Conservation (phyloP, 164 flowering plant species). For the Malania oleifera region DNA sequence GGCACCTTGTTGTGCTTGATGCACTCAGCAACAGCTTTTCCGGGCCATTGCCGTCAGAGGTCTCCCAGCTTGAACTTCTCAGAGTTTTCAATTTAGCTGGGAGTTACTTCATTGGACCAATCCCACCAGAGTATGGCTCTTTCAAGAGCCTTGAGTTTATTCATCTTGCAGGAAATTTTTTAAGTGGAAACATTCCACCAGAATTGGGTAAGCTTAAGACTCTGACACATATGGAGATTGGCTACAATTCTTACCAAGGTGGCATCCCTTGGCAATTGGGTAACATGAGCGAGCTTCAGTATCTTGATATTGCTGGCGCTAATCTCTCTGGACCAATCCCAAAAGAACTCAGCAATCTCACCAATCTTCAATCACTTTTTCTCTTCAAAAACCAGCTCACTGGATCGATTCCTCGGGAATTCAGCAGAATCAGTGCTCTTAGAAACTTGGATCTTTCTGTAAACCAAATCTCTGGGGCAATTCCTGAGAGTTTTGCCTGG, state of each 20-base stretch:
- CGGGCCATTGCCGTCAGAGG: slow-evolving; percentile 61
- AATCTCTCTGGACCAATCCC: slow-evolving; percentile 81
- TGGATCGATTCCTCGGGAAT: slow-evolving; percentile 59
- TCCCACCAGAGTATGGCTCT: slow-evolving; percentile 66
- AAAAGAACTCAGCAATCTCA: slow-evolving; percentile 51
- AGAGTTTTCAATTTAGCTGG: slow-evolving; percentile 83
- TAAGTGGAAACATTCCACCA: slow-evolving; percentile 55
- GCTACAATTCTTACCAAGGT: slow-evolving; percentile 75
- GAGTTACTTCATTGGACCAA: slow-evolving; percentile 82
- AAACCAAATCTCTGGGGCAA: slow-evolving; percentile 64
- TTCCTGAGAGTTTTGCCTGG: slow-evolving; percentile 68
- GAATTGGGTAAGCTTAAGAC: slow-evolving; percentile 63
- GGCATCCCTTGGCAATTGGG: slow-evolving; percentile 76
- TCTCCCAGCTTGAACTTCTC: slow-evolving; percentile 49
- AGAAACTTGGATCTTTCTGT: slow-evolving; percentile 83
- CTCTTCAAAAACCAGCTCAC: slow-evolving; percentile 69
- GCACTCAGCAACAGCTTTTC: slow-evolving; percentile 93
- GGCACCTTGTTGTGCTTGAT: slow-evolving; percentile 50
- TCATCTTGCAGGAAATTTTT: slow-evolving; percentile 83
- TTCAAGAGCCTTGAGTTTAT: slow-evolving; percentile 71
- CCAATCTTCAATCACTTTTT: slow-evolving; percentile 66
- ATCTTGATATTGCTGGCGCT: slow-evolving; percentile 89
- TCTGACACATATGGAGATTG: slow-evolving; percentile 86
- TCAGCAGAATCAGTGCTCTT: slow-evolving; percentile 43
- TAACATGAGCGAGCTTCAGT: slow-evolving; percentile 66